These are phyloP conservation scores for Auricularia auricula-judae DNA, from an alignment of 768 basidiomycete species.

Conservation along the genomic window DNA sequence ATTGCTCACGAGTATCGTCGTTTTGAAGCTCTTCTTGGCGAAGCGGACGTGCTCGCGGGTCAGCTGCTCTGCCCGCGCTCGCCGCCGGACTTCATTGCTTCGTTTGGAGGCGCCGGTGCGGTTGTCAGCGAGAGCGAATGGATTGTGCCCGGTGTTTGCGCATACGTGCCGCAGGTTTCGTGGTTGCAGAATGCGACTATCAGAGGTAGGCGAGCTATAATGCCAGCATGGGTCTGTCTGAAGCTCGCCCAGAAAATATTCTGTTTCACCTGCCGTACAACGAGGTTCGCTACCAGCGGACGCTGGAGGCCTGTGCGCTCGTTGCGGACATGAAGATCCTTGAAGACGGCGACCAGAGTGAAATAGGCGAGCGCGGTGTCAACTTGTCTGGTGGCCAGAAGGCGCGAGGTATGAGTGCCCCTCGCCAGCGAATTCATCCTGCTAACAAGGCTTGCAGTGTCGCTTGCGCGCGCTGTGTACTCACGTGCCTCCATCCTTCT, in stretches of 20 bases:
- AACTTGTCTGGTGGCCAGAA: constrained; percentile 39
- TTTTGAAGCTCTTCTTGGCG: constrained; percentile 61
- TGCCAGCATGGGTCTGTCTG: constrained; percentile 10
- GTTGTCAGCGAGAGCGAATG: constrained; percentile 46
- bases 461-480: constrained; percentile 78
- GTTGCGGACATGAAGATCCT: constrained; percentile 67
- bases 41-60: constrained; percentile 75
- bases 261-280: constrained; percentile 69
- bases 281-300: constrained; percentile 62
- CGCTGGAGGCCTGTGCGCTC: constrained; percentile 44
- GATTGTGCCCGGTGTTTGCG: constrained; percentile 68
- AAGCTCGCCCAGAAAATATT: constrained; percentile 45
- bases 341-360: constrained; percentile 37
- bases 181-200: constrained; percentile 24
- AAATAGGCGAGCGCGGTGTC: constrained; percentile 24
- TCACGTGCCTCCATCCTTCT: constrained; percentile 73
- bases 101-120: constrained; percentile 30
- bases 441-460: constrained; percentile 32
- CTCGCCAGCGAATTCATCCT: not conserved
- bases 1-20: too few species aligned
- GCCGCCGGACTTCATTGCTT: constrained; percentile 65
- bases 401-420: constrained; percentile 24
- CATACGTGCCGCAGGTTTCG: constrained; percentile 59
- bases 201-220: constrained; percentile 29
- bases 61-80: constrained; percentile 77